Evolutionary conservation across 257 asterid genomes (phyloP).

Genomic region (Nicotiana benthamiana): DNA sequence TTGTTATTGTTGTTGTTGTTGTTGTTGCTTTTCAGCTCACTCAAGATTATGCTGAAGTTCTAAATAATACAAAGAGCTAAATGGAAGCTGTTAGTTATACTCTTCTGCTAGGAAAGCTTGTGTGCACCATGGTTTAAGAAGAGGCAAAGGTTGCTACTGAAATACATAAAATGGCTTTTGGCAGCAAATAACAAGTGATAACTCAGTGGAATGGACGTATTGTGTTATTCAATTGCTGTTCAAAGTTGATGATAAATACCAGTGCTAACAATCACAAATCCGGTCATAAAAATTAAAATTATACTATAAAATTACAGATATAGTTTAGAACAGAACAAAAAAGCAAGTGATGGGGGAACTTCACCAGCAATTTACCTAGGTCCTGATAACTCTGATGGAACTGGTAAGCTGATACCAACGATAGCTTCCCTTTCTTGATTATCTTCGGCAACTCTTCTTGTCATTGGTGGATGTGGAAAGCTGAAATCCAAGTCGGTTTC

Average conservation of each 20-base stretch:
- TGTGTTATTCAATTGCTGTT: background rate
- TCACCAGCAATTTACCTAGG: background rate
- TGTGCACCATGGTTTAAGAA: background rate
- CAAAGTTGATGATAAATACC: background rate
- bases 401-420: background rate
- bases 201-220: background rate
- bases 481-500: conserved; percentile 10
- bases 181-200: background rate
- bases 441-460: background rate
- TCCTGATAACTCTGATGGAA: conserved; percentile 9
- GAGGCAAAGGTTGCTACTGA: background rate
- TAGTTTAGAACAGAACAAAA: background rate
- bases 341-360: background rate
- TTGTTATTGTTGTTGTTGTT: too few species aligned
- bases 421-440: background rate
- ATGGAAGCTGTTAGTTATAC: background rate
- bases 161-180: background rate
- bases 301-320: background rate
- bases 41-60: background rate
- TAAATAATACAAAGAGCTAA: background rate
- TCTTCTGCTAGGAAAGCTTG: background rate
- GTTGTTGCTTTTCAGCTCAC: background rate
- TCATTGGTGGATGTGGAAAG: background rate
- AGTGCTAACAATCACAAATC: background rate
- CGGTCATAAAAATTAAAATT: background rate